Evolutionary conservation across 495 filamentous ascomycete species (phyloP), one percentile per base, ranked within the genome.

Genomic region (Staphylotrichum longicolle): DNA sequence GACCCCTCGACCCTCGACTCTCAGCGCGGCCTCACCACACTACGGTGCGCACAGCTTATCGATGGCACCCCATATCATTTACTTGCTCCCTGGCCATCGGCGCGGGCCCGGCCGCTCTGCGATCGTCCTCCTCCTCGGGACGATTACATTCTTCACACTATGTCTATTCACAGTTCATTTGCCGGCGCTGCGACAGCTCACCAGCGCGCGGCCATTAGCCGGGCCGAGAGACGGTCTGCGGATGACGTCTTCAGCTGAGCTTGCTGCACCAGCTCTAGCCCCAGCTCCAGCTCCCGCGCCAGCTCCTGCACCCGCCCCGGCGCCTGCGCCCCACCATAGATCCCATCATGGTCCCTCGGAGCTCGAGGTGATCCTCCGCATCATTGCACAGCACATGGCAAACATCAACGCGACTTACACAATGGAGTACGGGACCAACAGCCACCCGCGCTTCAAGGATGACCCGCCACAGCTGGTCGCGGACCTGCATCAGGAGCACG

Each of bases 401-500:
- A 27, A 46, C 5, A 33, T 27, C 1, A 27, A 27, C 20, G 20
- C 20, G 32, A n/a, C 35, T 54, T 5, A 54, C 46, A 58, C 54
- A 6, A 66, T 70, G 60, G 62, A 44, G 8, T 65, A 73, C 61
- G 70, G 66, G 34, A 54, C 62, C 32, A 61, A 64, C 44, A 62
- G 65, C 4, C 74, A 69, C 40, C 70, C 72, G 10, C 63, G 68
- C 32, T 65, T 77, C 42, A 69, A 63, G 33, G 53, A 62, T 58
- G 64, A 74, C 62, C 50, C 60, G 10, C 62, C 66, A 1, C 69
- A 68, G 52, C 49, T 79, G 50, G 60, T 74, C 32, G 63, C 59
- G 46, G 64, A 72, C 54, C 69, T 82, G 1, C 74, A 79, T 4
- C 44, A 68, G 5, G 69, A 73, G 27, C 64, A 71, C 54, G 57